Evolutionary conservation across 2,329 filamentous ascomycete genomes (phyloP).

Genomic region (Lachnellula hyalina): DNA sequence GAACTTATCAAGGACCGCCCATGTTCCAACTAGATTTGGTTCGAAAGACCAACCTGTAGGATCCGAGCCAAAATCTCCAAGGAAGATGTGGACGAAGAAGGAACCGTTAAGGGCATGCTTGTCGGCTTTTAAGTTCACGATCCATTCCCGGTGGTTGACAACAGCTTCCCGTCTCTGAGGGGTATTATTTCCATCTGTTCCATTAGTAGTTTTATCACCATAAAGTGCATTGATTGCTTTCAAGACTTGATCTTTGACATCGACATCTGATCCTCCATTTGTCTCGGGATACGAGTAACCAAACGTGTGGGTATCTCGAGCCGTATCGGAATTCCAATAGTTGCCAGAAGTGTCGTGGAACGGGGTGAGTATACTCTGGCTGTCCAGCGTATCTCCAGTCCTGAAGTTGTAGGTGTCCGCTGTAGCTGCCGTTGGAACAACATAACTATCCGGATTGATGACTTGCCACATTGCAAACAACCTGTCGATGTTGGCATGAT

Average conservation of each 20-base stretch:
- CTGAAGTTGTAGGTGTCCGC: constrained; percentile 30
- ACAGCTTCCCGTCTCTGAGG: not conserved
- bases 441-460: constrained; percentile 34
- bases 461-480: constrained; percentile 50
- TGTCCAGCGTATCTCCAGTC: constrained; percentile 3
- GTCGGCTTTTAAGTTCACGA: constrained; percentile 58
- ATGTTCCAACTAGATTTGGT: constrained; percentile 26
- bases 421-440: constrained; percentile 30
- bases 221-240: constrained; percentile 54
- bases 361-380: constrained; percentile 26
- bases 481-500: constrained; percentile 54
- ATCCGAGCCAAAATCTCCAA: constrained; percentile 40
- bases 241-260: constrained; percentile 56
- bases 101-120: constrained; percentile 56
- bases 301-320: constrained; percentile 16
- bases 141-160: constrained; percentile 56
- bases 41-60: constrained; percentile 25
- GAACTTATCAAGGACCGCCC: constrained; percentile 34
- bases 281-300: constrained; percentile 30
- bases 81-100: constrained; percentile 63
- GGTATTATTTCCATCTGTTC: not conserved
- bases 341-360: constrained; percentile 44
- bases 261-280: constrained; percentile 46
- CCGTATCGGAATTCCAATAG: constrained; percentile 37
- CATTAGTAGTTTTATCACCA: constrained; percentile 9